Base-by-base conservation (phyloP, 2,329 filamentous ascomycete genomes). In the Diplodia seriata region DNA sequence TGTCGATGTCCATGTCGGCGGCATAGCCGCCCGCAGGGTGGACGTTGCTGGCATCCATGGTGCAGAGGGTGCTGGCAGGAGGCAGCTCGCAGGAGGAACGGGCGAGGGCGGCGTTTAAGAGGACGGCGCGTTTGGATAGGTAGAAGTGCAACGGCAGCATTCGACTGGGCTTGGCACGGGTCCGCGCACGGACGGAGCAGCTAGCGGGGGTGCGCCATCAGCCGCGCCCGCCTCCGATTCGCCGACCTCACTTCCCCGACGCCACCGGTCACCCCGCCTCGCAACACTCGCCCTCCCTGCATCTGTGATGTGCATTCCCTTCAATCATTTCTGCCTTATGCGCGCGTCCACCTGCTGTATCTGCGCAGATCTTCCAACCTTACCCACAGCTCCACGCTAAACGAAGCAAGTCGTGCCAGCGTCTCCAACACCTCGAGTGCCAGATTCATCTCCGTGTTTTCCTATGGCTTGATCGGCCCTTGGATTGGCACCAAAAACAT, bases 1-100 rank as follows among this genome's bases (percentile, higher is more conserved):
- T 77, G 55, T 74, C 75, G 40, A 73, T 74, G 68, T 78, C 77
- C 43, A 73, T 76, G 61, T 68, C 67, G 61, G 62, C 54, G 61
- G 57, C 49, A 43, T 50, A 57, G 29, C n/a, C 66, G 49, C 23
- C 56, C 26, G 43, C 36, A 38, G 66, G 66, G 55, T 54, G 55
- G 23, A 67, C 49, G 66, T 67, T 67, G 66, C 15, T 50, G 54
- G 49, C 26, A 23, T 67, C 66, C 66, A 67, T 62, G 47, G 49
- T 57, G 64, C 15, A 14, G 40, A 40, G 23, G 38, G 53, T 12
- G 53, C 12, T 38, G 31, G 36, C 40, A n/a, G 53, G 31, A 40
- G 15, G 2, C 43, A 9, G 31, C 36, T 11, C 11, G 36, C 40
- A 33, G 55, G 54, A n/a, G 43, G n/a, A 31, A 31, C 14, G 59